Base-by-base conservation (phyloP, 495 filamentous ascomycete species). In the Aspergillus carlsbadensis region DNA sequence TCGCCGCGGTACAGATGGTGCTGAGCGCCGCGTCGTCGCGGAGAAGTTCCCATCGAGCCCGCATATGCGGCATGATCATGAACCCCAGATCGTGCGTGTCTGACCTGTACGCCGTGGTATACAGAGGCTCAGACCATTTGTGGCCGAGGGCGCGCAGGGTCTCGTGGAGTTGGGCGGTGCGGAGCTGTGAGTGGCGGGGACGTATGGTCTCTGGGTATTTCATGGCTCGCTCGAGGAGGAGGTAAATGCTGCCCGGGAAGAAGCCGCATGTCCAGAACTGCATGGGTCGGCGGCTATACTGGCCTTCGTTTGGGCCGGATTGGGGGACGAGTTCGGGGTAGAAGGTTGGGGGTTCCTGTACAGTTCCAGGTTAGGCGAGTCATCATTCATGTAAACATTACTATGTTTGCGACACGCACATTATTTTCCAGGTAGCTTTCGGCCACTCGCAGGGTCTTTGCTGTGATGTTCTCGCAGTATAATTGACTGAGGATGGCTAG, bases 71-170 rank as follows among this genome's bases (percentile, higher is more conserved):
- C 33, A 69, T 61, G 33, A 78, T 68, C 40, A 78, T 78, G 60
- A 80, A 78, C 0, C 72, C 70, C 44, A 80, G 58, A 57, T 78
- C 77, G 53, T 80, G 76, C 0, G 73, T 78, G 33, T 75, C 71
- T 18, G 62, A 74, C 10, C 68, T 63, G 14, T 42, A 29, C 7
- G 47, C 37, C 63, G 63, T 68, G 10, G 40, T 20, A 8, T 65
- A 48, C n/a, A 68, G 40, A 4, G 60, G 54, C 6, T 35, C 29
- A 10, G 57, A 43, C 65, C 65, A 68, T 1, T 11, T 44, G 0
- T 50, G 47, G 21, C 60, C 58, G 2, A 68, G 36, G 1, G 37
- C 33, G 24, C 20, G 49, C 0, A 67, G 37, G 3, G 37, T 5
- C 0, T 15, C 10, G 10, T 35, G 48, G 5, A 51, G 0, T 37